phyloP scores from a whole-genome alignment of 306 rosid species.

The Vicia villosa region DNA sequence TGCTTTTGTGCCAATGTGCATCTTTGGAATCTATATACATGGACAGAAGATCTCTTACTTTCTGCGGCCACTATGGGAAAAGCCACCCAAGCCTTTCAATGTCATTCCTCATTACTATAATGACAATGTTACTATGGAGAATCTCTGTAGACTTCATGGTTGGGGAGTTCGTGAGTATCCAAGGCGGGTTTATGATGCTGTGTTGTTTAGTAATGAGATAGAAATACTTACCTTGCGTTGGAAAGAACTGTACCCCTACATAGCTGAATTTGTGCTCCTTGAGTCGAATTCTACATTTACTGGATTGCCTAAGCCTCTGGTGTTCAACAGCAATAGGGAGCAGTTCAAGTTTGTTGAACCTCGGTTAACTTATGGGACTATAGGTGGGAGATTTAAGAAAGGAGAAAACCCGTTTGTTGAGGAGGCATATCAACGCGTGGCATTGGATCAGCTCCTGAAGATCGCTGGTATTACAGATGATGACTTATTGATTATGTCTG shows the following conservation, averaged over 20 bases:
- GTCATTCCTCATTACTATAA: constrained; percentile 89
- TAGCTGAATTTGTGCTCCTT: constrained; percentile 84
- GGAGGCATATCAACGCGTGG: constrained; percentile 96
- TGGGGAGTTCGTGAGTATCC: constrained; percentile 94
- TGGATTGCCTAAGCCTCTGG: constrained; percentile 74
- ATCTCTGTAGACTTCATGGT: constrained; percentile 89
- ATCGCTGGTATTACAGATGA: constrained; percentile 90
- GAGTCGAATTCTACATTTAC: constrained; percentile 97
- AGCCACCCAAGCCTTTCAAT: constrained; percentile 84
- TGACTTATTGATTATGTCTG: constrained; percentile 97
- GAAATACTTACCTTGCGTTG: constrained; percentile 87
- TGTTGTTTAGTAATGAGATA: constrained; percentile 89
- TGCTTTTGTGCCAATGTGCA: constrained; percentile 69
- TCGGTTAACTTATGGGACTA: constrained; percentile 74
- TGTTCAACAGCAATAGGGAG: constrained; percentile 57
- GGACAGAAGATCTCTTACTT: constrained; percentile 99
- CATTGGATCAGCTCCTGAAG: constrained; percentile 84
- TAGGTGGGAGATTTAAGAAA: constrained; percentile 81
- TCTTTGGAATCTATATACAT: constrained; percentile 71
- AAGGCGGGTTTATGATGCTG: constrained; percentile 95
- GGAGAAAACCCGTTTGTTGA: constrained; percentile 98
- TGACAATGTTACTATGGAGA: constrained; percentile 88
- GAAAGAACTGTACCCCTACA: constrained; percentile 90
- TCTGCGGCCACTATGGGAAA: constrained; percentile 94
- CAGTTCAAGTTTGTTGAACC: constrained; percentile 80